Percentiles rank a stretch among this genome's conserved stretches.
Evolutionary conservation across 2,329 filamentous ascomycete species (phyloP).

Genomic region (Byssoonygena ceratinophila): DNA sequence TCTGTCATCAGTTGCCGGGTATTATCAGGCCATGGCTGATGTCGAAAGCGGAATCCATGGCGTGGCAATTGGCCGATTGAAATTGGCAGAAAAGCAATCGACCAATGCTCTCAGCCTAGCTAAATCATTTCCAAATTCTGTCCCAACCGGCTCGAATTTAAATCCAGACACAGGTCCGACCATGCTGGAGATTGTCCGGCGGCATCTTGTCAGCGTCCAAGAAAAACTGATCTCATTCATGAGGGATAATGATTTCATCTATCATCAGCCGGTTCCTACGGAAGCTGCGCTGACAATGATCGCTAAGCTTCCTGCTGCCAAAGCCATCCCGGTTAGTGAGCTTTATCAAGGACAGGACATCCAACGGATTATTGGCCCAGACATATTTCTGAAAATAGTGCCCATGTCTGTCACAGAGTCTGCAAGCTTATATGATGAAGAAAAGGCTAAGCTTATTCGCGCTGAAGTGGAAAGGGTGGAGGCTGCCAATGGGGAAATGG

Average conservation of each 20-base stretch:
- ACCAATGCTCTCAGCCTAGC: slow-evolving; percentile 69
- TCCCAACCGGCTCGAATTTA: slow-evolving; percentile 73
- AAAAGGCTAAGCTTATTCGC: slow-evolving; percentile 89
- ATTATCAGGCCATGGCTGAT: slow-evolving; percentile 85
- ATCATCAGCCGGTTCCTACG: slow-evolving; percentile 81
- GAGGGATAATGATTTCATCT: slow-evolving; percentile 98
- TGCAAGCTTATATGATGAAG: slow-evolving; percentile 93
- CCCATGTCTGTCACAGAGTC: slow-evolving; percentile 93
- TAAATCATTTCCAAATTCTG: slow-evolving; percentile 66
- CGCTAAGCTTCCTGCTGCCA: slow-evolving; percentile 84
- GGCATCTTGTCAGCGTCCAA: slow-evolving; percentile 69
- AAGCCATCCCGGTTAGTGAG: slow-evolving; percentile 93
- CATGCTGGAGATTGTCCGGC: slow-evolving; percentile 70
- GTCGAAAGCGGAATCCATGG: slow-evolving; percentile 82
- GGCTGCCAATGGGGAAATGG: slow-evolving; percentile 89
- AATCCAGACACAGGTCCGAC: slow-evolving; percentile 64
- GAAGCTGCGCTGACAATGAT: slow-evolving; percentile 74
- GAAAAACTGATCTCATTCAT: slow-evolving; percentile 64
- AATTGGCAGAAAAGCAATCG: slow-evolving; percentile 65
- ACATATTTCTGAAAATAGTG: slow-evolving; percentile 93
- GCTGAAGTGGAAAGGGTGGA: slow-evolving; percentile 92
- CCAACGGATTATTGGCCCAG: slow-evolving; percentile 88
- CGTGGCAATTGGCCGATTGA: slow-evolving; percentile 68
- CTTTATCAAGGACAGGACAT: slow-evolving; percentile 96
- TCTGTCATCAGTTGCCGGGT: slow-evolving; percentile 77